phyloP scores from a whole-genome alignment of 768 basidiomycete species.

The Trametes gibbosa region DNA sequence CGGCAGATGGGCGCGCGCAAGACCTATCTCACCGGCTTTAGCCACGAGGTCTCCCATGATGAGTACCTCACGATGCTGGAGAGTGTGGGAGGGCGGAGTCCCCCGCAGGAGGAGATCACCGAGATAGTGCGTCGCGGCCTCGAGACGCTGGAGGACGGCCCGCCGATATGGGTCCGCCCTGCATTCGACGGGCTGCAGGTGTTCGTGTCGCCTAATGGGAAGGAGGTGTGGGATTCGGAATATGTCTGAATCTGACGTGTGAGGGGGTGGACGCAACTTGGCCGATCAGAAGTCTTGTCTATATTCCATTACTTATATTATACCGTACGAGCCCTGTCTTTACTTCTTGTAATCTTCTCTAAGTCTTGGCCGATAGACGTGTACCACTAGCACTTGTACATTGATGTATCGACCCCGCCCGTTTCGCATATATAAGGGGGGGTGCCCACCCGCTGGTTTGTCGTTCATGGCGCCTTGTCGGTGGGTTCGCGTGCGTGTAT shows the following conservation, averaged over 20 bases:
- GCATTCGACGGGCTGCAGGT: constrained; percentile 74
- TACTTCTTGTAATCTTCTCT: too few relatives aligned
- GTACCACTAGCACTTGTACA: too few relatives aligned
- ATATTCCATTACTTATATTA: neutral
- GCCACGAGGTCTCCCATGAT: constrained; percentile 75
- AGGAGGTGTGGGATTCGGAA: constrained; percentile 47
- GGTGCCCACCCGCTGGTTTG: too few relatives aligned
- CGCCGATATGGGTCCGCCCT: constrained; percentile 61
- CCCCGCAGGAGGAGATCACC: constrained; percentile 27
- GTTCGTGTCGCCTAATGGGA: constrained; percentile 39
- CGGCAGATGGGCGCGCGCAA: constrained; percentile 54
- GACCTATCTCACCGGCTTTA: constrained; percentile 75
- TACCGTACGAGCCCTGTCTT: too few relatives aligned
- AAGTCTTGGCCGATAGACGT: too few relatives aligned
- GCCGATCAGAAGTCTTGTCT: neutral
- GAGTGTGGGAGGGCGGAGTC: constrained; percentile 39
- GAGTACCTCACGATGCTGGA: constrained; percentile 69
- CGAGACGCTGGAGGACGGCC: constrained; percentile 45
- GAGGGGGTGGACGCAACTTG: neutral
- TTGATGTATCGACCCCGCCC: too few relatives aligned
- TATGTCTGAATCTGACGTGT: constrained; percentile 41
- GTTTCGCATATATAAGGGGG: too few relatives aligned
- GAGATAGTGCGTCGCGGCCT: constrained; percentile 42
- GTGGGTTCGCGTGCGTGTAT: too few relatives aligned
- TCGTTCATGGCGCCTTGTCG: too few relatives aligned